Evolutionary conservation across 768 basidiomycete species (phyloP).

Genomic region (Collybia sp.): DNA sequence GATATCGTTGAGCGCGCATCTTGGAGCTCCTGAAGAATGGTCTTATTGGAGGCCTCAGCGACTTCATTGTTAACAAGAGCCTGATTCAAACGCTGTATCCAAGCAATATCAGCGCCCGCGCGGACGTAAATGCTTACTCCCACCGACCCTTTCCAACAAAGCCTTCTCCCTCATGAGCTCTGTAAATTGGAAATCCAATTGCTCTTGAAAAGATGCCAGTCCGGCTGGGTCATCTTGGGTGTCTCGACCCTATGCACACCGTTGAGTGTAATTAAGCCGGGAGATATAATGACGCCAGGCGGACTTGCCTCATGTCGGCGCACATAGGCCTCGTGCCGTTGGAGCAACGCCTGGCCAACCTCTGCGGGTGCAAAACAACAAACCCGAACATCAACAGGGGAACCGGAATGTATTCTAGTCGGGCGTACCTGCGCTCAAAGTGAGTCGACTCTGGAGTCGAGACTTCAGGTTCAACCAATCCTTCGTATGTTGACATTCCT

Average conservation of each 20-base stretch:
- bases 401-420: neutral
- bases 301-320: conserved; percentile 59
- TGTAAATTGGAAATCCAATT: conserved; percentile 20
- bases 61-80: conserved; percentile 80
- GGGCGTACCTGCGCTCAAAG: conserved; percentile 79
- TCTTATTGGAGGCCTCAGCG: conserved; percentile 73
- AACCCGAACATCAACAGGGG: neutral
- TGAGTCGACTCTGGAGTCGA: conserved; percentile 70
- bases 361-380: conserved; percentile 38
- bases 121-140: neutral
- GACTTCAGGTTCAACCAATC: conserved; percentile 63
- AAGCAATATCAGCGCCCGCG: conserved; percentile 3
- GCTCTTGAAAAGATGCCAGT: conserved; percentile 23
- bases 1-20: conserved; percentile 65
- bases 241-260: conserved; percentile 5
- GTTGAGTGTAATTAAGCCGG: neutral
- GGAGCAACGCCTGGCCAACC: conserved; percentile 85
- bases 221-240: conserved; percentile 10
- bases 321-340: conserved; percentile 84
- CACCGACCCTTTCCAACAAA: conserved; percentile 52
- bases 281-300: conserved; percentile 1
- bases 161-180: conserved; percentile 53
- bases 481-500: conserved; percentile 61
- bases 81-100: conserved; percentile 64
- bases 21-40: conserved; percentile 67